A percentile compares a stretch with the other conserved stretches of the same genome.
Evolutionary conservation across 768 basidiomycete genomes (phyloP).

Genomic region (Plicaturopsis crispa): DNA sequence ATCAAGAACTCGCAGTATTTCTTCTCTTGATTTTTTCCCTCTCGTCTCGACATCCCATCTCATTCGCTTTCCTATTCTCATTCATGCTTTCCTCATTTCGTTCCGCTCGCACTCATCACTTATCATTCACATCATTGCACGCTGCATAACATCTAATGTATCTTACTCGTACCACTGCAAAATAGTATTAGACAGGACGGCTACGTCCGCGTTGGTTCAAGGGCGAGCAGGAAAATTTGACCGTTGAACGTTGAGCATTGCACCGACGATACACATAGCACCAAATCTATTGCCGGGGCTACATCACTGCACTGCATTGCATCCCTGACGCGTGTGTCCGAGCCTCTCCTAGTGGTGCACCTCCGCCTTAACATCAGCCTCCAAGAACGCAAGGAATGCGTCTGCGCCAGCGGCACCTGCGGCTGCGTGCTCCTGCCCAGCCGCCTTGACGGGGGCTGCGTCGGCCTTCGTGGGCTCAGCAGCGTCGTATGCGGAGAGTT

Average conservation of each 20-base stretch:
- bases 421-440: conserved; percentile 30
- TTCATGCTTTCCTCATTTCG: not conserved
- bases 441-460: conserved; percentile 21
- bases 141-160: too few relatives aligned
- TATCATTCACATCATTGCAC: not conserved
- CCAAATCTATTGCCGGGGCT: too few relatives aligned
- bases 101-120: not conserved
- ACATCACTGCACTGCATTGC: too few relatives aligned
- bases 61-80: not conserved
- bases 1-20: conserved; percentile 87
- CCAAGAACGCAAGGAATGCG: conserved; percentile 73
- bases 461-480: conserved; percentile 57
- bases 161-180: too few relatives aligned
- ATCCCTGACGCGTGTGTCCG: too few relatives aligned
- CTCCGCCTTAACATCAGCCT: conserved; percentile 67
- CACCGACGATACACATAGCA: too few relatives aligned
- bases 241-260: too few relatives aligned
- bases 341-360: too few relatives aligned
- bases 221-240: too few relatives aligned
- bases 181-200: too few relatives aligned
- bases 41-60: not conserved
- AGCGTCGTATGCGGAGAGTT: conserved; percentile 81
- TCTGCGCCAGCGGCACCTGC: conserved; percentile 51
- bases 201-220: too few relatives aligned
- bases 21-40: conserved; percentile 61